phyloP scores from a whole-genome alignment of 176 grass and related monocot species.

The Rhipidocladum racemiflorum region DNA sequence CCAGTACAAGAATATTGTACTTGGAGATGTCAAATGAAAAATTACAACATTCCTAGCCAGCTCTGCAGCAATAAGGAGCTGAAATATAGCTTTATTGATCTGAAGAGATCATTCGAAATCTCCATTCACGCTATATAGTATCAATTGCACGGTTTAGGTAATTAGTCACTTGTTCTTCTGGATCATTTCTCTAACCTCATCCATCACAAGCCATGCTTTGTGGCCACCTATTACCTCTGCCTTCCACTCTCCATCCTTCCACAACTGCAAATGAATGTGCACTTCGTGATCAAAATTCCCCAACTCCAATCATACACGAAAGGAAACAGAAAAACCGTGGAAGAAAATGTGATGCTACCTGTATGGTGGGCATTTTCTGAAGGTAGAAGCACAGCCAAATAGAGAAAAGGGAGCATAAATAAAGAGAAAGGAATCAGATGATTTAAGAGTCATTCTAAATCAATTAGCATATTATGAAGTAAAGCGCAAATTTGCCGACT shows the following conservation, averaged over 20 bases:
- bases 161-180: constrained; percentile 57
- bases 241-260: constrained; percentile 93
- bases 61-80: background rate
- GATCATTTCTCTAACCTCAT: constrained; percentile 97
- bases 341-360: constrained; percentile 45
- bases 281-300: background rate
- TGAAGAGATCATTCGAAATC: background rate
- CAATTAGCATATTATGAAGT: background rate
- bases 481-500: constrained; percentile 24
- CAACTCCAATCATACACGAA: background rate
- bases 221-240: constrained; percentile 90
- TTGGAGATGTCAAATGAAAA: background rate
- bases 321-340: background rate
- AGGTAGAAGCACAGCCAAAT: background rate
- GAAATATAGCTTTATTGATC: constrained; percentile 27
- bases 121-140: constrained; percentile 30
- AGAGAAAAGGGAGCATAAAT: background rate
- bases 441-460: background rate
- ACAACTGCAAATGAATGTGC: constrained; percentile 48
- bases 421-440: background rate
- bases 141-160: background rate
- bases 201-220: constrained; percentile 95
- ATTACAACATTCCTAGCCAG: background rate
- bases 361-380: constrained; percentile 99
- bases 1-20: background rate